Evolutionary conservation across 805 yeast genomes (phyloP).

Genomic region (Pichia scutulata): DNA sequence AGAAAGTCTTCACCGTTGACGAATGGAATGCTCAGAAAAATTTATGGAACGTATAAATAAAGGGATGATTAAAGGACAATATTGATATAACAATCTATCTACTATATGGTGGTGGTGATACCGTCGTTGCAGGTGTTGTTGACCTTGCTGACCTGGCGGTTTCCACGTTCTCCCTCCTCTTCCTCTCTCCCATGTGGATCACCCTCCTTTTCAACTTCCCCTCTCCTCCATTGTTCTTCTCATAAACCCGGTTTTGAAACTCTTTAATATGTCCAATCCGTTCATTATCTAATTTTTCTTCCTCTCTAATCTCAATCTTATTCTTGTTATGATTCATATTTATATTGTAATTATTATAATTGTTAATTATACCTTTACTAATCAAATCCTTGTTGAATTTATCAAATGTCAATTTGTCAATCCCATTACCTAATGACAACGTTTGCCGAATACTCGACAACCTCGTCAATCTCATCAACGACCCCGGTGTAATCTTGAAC

Average conservation of each 20-base stretch:
- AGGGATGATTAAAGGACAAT: neutral
- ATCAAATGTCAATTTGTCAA: slow-evolving; percentile 24
- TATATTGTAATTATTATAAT: slow-evolving; percentile 18
- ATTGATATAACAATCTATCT: no score
- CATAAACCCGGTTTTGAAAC: slow-evolving; percentile 38
- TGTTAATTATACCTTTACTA: slow-evolving; percentile 25
- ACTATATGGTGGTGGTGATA: neutral
- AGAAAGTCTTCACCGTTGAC: slow-evolving; percentile 78
- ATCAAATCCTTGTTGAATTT: slow-evolving; percentile 27
- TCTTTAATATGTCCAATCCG: slow-evolving; percentile 27
- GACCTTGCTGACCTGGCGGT: no score
- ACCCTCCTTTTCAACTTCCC: neutral
- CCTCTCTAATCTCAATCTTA: slow-evolving; percentile 21
- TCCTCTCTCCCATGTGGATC: neutral
- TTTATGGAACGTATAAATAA: slow-evolving; percentile 11
- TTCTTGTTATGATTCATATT: slow-evolving; percentile 24
- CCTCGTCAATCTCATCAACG: slow-evolving; percentile 57
- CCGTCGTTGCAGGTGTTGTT: no score
- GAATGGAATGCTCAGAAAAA: slow-evolving; percentile 60
- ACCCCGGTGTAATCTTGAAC: slow-evolving; percentile 53
- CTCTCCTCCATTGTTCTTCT: slow-evolving; percentile 25
- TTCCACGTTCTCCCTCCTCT: no score
- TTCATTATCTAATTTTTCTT: slow-evolving; percentile 9
- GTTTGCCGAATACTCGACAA: slow-evolving; percentile 74
- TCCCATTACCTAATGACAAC: slow-evolving; percentile 46